These are phyloP conservation scores for Crithidia expoeki DNA, from an alignment of 208 protist species.

Conservation along the genomic window DNA sequence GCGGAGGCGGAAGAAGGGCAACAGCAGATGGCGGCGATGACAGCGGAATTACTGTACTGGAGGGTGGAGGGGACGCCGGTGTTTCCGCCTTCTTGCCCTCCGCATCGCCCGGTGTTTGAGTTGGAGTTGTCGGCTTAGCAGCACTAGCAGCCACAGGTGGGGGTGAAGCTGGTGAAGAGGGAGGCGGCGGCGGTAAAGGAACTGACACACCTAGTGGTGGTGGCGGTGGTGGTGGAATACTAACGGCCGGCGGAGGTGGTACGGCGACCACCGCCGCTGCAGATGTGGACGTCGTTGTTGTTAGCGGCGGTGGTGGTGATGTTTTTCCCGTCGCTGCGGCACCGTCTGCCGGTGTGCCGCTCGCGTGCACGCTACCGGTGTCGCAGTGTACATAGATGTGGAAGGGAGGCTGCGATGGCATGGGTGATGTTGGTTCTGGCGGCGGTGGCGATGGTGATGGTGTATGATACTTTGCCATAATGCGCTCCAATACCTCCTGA, in stretches of 20 bases:
- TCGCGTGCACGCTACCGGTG: background rate
- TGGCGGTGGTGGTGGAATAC: background rate
- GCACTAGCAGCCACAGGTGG: background rate
- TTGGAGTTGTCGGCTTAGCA: background rate
- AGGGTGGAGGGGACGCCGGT: too few species aligned
- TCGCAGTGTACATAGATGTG: constrained; percentile 48
- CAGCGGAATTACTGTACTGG: too few species aligned
- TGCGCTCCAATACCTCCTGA: constrained; percentile 43
- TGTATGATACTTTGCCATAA: constrained; percentile 32
- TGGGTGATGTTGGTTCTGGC: background rate
- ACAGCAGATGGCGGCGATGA: background rate
- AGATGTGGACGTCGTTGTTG: background rate
- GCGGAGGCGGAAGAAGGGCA: background rate
- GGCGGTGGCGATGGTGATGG: constrained; percentile 9
- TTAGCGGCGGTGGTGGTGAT: constrained; percentile 8
- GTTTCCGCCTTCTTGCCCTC: background rate
- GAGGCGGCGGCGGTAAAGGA: constrained; percentile 3
- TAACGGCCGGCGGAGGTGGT: background rate
- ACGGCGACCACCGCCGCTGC: background rate
- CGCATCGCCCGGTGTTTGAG: background rate
- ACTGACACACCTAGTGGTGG: constrained; percentile 9
- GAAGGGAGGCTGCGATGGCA: constrained; percentile 14
- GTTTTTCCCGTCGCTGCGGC: background rate
- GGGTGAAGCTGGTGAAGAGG: too few species aligned
- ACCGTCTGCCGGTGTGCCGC: background rate